Evolutionary conservation across 306 rosid genomes (phyloP), one percentile per base, ranked within the genome.

Genomic region (Malus asiatica): DNA sequence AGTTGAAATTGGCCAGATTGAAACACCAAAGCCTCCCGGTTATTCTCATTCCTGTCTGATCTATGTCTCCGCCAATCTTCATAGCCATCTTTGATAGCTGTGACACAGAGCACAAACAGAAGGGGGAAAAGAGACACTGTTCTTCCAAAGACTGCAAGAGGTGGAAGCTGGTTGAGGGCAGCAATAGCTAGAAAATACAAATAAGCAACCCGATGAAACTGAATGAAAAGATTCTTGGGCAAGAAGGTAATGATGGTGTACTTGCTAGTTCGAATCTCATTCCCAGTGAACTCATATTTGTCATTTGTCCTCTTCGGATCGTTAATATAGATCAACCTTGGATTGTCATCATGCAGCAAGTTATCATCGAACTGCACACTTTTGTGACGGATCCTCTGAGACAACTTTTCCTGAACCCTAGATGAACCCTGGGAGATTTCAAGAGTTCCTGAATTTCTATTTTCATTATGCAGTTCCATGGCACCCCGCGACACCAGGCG

Each of bases 51-150:
- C 78, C 85, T 84, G 74, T 96, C 99, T 0, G 99, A 96, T 81
- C 97, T 71, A 80, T 96, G 99, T 74, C 99, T 84, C 51, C 98
- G 86, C 95, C 96, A 96, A 81, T 96, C 99, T 82, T 96, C 99
- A 60, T 96, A 96, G 8, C 96, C 98, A 81, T 96, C 99, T 84
- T 96, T 96, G 58, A 96, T 88, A 53, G 99, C 97, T 1, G 99
- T 96, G 63, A 96, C 99, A 52, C 89, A 85, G 2, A 96, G 93
- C 75, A 96, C 99, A 74, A 96, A 88, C 71, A 91, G 82, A 38
- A 96, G 89, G 0, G 99, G 99, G 2, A 96, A 88, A 68, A 96
- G 95, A 13, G 98, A 96, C 59, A 87, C 99, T 0, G 97, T 91
- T 81, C 99, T 86, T 68, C 98, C 99, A 82, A 96, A 96, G 19